These are phyloP conservation scores for Xanthoparmelia taractica DNA, from an alignment of 495 filamentous ascomycete species.

Conservation along the genomic window DNA sequence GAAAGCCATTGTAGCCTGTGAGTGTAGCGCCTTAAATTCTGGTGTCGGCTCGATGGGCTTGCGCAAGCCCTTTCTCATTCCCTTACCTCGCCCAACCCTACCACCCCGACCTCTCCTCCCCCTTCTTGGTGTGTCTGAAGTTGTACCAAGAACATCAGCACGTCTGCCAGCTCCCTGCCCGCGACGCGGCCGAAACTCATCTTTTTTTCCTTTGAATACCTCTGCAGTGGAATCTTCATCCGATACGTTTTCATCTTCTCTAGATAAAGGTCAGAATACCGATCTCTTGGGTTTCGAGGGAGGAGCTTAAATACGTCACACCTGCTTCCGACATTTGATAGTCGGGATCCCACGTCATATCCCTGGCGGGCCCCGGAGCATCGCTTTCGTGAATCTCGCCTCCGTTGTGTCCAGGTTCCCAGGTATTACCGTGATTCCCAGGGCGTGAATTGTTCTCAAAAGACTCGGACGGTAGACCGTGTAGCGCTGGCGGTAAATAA, in stretches of 20 bases:
- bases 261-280: conserved; percentile 7
- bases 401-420: neutral
- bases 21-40: conserved; percentile 65
- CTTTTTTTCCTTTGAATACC: neutral
- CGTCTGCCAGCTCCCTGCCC: neutral
- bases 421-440: neutral
- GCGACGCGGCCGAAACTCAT: neutral
- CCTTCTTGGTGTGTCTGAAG: neutral
- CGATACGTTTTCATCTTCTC: conserved; percentile 21
- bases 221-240: conserved; percentile 11
- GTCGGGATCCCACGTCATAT: conserved; percentile 17
- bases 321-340: conserved; percentile 15
- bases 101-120: conserved; percentile 7
- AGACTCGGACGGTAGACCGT: neutral
- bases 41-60: conserved; percentile 62
- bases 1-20: conserved; percentile 62
- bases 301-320: conserved; percentile 10
- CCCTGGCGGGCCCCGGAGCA: neutral
- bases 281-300: neutral
- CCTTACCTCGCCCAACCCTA: conserved; percentile 37
- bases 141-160: neutral
- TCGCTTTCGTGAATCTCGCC: neutral
- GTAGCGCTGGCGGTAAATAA: conserved; percentile 9
- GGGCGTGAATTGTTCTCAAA: neutral
- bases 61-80: conserved; percentile 56